A percentile compares a stretch with the other conserved stretches of the same genome.
Evolutionary conservation across 257 asterid species (phyloP).

Genomic region (Solanum bulbocastanum): DNA sequence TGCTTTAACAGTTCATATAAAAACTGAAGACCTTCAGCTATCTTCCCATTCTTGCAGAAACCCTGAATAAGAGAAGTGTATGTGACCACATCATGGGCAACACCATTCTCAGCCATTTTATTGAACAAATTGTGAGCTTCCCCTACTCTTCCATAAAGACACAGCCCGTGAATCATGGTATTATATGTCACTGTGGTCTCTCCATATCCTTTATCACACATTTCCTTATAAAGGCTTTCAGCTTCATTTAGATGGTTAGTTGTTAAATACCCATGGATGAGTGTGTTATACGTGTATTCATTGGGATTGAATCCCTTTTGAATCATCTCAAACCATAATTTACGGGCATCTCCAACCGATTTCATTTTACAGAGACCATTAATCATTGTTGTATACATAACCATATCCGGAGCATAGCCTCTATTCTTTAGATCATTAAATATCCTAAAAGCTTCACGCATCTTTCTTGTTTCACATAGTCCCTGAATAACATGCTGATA

Average conservation of each 20-base stretch:
- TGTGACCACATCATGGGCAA: slow-evolving; percentile 31
- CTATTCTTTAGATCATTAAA: slow-evolving; percentile 55
- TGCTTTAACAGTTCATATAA: slow-evolving; percentile 30
- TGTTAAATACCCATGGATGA: slow-evolving; percentile 42
- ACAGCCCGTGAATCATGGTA: slow-evolving; percentile 52
- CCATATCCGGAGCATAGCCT: slow-evolving; percentile 60
- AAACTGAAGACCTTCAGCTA: slow-evolving; percentile 24
- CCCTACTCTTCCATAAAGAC: slow-evolving; percentile 35
- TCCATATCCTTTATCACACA: slow-evolving; percentile 42
- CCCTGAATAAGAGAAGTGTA: slow-evolving; percentile 46
- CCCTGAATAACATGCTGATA: slow-evolving; percentile 55
- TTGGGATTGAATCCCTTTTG: slow-evolving; percentile 40
- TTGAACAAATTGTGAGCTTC: slow-evolving; percentile 40
- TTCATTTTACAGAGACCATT: slow-evolving; percentile 42
- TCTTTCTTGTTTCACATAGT: slow-evolving; percentile 34
- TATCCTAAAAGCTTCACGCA: slow-evolving; percentile 42
- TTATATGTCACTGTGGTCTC: slow-evolving; percentile 38
- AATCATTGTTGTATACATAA: slow-evolving; percentile 65
- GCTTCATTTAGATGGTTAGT: slow-evolving; percentile 47
- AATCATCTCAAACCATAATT: slow-evolving; percentile 71
- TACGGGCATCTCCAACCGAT: slow-evolving; percentile 40
- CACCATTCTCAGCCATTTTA: slow-evolving; percentile 40
- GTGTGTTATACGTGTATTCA: slow-evolving; percentile 41
- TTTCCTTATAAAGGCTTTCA: slow-evolving; percentile 44
- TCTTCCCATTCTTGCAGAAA: slow-evolving; percentile 29